Evolutionary conservation across 1,284 basidiomycete genomes (phyloP), one percentile per base, ranked within the genome.

Genomic region (Trametes sp.): DNA sequence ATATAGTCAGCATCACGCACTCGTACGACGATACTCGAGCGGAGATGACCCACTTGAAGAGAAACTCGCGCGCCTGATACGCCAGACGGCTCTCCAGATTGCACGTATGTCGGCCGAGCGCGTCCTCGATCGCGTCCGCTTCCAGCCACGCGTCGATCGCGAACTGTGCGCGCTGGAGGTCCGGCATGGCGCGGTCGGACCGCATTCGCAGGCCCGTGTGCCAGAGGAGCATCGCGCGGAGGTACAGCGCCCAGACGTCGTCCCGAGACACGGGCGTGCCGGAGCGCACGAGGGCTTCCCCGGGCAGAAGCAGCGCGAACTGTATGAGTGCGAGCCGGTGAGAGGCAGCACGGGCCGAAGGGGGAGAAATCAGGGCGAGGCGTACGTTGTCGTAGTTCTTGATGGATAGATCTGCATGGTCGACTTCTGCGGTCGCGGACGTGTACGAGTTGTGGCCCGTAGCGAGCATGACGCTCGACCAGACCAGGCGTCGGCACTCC

Each of bases 131-230:
- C 1, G 76, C 78, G 69, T 90, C 87, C 14, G 85, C 84, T 73
- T 91, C 88, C 11, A 87, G 73, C 88, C 89, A 92, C 9, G 87
- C 85, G 57, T 81, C 80, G 56, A 87, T 76, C 7, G 86, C 88
- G 70, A 89, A 91, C 24, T 84, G 78, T 8, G 84, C 81, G 64
- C 84, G 84, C 58, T 86, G 81, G 2, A 71, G 70, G 36, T 85
- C 82, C 24, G 76, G 73, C 13, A 78, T 76, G 16, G 61, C 64
- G 1, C 65, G 54, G 54, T 83, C 79, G 48, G 77, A 76, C 11
- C 84, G 82, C 78, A 87, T 85, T 42, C 82, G 82, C 46, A 86
- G 77, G 68, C 89, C 91, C 4, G 33, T 81, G 71, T 89, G 84
- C 88, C 89, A 92, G 19, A 92, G 77, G 14, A 92, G 73, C 75